Base-by-base conservation (phyloP, 148 eudicot genomes). In the Suaeda aralocaspica region DNA sequence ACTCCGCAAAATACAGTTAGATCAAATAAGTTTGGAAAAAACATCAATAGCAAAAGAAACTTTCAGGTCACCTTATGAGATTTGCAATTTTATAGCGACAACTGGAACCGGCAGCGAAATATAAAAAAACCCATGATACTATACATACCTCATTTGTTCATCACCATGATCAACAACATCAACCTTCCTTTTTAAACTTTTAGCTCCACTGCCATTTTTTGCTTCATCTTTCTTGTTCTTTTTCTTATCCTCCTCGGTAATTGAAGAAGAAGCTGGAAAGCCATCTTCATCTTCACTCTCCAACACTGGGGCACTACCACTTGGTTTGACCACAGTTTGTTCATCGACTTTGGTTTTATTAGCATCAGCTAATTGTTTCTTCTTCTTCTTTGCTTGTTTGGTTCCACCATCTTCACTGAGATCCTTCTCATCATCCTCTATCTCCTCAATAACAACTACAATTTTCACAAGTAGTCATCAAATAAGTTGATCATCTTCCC, bases 261-360 rank as follows among this genome's bases (percentile, higher is more conserved):
- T 69, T 36, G 80, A 63, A 10, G 85, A 56, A 55, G 87, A 75
- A 69, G 82, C 64, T 28, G 99, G 97, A 79, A 94, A 91, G 30
- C 98, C 98, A 82, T 91, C 98, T 82, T 93, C 98, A 81, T 93
- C 98, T 84, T 93, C 98, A 83, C 92, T 88, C 60, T 87, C 95
- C 55, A 88, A 73, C 16, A 80, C 75, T 53, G 81, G 61, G 34
- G 45, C 69, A 44, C 49, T 72, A 70, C 60, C 30, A 52, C 26
- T 67, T 52, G 80, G 70, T 74, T 76, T 86, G 33, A 73, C 75
- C 59, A 79, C 87, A 77, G 88, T 64, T 75, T 82, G 84, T 41
- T 44, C 69, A 45, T 69, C 79, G 46, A 80, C 61, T 59, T 75
- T 67, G 16, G 39, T 70, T 11, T 78, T 77, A 70, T 72, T 67